These are phyloP conservation scores for Lycium barbarum DNA, from an alignment of 257 asterid species.

Conservation along the genomic window DNA sequence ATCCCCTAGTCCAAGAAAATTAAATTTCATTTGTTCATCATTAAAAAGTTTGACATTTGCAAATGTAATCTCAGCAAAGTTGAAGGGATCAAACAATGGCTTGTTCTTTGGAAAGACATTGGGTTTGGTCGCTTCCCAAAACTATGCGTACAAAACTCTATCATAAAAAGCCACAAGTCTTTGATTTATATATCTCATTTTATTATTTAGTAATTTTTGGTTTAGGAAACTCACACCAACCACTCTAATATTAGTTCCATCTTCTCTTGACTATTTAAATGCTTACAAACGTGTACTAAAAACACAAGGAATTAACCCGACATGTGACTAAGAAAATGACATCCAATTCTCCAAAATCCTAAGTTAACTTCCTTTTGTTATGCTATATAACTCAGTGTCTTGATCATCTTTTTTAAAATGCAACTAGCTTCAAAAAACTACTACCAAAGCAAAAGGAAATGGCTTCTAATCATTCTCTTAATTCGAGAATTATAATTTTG, in stretches of 20 bases:
- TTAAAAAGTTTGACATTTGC: slow-evolving; percentile 13
- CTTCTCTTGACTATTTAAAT: slow-evolving; percentile 80
- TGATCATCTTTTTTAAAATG: not conserved
- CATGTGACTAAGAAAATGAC: not conserved
- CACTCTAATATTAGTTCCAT: slow-evolving; percentile 67
- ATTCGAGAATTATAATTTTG: slow-evolving; percentile 44
- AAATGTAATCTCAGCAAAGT: not conserved
- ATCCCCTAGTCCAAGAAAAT: too few relatives aligned
- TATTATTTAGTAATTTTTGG: slow-evolving; percentile 49
- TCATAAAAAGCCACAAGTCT: not conserved
- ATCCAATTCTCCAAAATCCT: not conserved
- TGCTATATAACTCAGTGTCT: slow-evolving; percentile 7
- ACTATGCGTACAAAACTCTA: slow-evolving; percentile 24
- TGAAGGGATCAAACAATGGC: not conserved
- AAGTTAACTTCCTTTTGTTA: not conserved
- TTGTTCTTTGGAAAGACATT: not conserved
- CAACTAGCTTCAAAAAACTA: not conserved
- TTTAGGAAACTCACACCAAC: slow-evolving; percentile 72
- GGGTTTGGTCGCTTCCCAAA: slow-evolving; percentile 14
- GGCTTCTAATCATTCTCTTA: slow-evolving; percentile 34
- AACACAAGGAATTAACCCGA: not conserved
- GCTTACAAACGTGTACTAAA: slow-evolving; percentile 45
- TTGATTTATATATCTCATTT: slow-evolving; percentile 23
- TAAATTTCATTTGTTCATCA: not conserved
- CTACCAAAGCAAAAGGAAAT: slow-evolving; percentile 31